Evolutionary conservation across 768 basidiomycete genomes (phyloP).

Genomic region (Tulasnella sp.): DNA sequence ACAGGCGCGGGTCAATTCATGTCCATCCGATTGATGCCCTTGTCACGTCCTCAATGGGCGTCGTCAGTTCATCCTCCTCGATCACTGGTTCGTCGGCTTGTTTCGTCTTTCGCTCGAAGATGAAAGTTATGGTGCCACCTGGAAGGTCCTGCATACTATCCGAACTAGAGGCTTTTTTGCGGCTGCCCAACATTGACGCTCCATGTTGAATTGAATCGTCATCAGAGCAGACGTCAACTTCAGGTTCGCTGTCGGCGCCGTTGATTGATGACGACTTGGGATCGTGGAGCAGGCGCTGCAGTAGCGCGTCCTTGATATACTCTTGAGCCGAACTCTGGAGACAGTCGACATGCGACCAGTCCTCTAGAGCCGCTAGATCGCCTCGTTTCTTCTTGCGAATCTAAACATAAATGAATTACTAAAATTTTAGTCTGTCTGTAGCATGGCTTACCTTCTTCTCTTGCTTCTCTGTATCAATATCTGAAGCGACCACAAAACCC

Average conservation of each 20-base stretch:
- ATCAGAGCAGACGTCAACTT: not conserved
- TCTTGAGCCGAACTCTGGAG: slow-evolving; percentile 36
- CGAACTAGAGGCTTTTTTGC: slow-evolving; percentile 24
- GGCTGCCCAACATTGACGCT: slow-evolving; percentile 36
- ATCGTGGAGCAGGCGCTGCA: slow-evolving; percentile 36
- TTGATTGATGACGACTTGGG: slow-evolving; percentile 16
- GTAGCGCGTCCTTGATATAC: slow-evolving; percentile 53
- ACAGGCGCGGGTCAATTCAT: too few species aligned
- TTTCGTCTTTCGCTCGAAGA: slow-evolving; percentile 47
- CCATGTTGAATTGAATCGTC: slow-evolving; percentile 25
- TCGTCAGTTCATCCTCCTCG: not conserved
- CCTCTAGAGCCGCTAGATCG: slow-evolving; percentile 53
- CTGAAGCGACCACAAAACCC: slow-evolving; percentile 58
- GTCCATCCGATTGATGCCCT: too few species aligned
- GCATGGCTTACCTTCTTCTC: slow-evolving; percentile 38
- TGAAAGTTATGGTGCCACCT: slow-evolving; percentile 62
- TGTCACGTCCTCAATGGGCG: too few species aligned
- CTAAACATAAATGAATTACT: slow-evolving; percentile 29
- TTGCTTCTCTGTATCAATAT: slow-evolving; percentile 38
- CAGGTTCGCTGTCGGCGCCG: not conserved
- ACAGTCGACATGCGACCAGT: slow-evolving; percentile 83
- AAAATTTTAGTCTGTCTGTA: slow-evolving; percentile 14
- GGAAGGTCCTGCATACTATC: slow-evolving; percentile 39
- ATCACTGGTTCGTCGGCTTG: not conserved
- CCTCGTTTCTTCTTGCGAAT: slow-evolving; percentile 57